A percentile compares a stretch with the other conserved stretches of the same genome.
Conservation (phyloP, 305 asterid species). For the Rubia balearica region DNA sequence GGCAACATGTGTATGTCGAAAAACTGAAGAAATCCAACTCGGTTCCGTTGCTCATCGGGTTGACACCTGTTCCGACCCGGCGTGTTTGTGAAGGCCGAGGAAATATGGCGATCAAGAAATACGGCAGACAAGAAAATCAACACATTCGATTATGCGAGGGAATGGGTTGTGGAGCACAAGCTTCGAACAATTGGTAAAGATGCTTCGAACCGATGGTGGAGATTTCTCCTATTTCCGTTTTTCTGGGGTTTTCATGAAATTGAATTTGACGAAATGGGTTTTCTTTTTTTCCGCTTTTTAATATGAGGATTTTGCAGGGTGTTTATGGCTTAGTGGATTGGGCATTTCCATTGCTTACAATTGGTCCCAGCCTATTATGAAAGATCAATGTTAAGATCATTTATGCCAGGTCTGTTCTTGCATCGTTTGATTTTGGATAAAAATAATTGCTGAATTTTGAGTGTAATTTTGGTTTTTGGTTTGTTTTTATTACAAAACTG, state of each 20-base stretch:
- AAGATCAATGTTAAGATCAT: slow-evolving; percentile 81
- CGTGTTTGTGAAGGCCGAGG: slow-evolving; percentile 42
- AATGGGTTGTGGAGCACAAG: slow-evolving; percentile 87
- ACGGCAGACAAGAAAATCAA: slow-evolving; percentile 56
- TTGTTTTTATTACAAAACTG: not conserved
- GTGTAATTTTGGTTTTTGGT: not conserved
- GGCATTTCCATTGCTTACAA: slow-evolving; percentile 86
- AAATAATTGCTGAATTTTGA: not conserved
- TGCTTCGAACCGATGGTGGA: too few species aligned
- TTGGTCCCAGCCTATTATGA: slow-evolving; percentile 93
- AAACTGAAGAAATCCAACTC: slow-evolving; percentile 45
- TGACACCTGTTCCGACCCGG: slow-evolving; percentile 52
- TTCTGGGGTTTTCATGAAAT: not conserved
- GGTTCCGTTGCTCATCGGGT: slow-evolving; percentile 52
- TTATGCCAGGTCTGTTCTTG: slow-evolving; percentile 60
- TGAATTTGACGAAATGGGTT: not conserved
- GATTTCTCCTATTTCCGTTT: not conserved
- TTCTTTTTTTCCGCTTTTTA: not conserved
- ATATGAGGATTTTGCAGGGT: slow-evolving; percentile 35
- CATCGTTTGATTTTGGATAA: not conserved
- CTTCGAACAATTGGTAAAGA: slow-evolving; percentile 82
- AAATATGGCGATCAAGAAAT: not conserved
- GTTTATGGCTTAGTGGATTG: slow-evolving; percentile 78
- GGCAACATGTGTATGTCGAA: slow-evolving; percentile 50
- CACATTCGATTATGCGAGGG: slow-evolving; percentile 44